phyloP scores from a whole-genome alignment of 306 rosid genomes.

The Casuarina glauca region DNA sequence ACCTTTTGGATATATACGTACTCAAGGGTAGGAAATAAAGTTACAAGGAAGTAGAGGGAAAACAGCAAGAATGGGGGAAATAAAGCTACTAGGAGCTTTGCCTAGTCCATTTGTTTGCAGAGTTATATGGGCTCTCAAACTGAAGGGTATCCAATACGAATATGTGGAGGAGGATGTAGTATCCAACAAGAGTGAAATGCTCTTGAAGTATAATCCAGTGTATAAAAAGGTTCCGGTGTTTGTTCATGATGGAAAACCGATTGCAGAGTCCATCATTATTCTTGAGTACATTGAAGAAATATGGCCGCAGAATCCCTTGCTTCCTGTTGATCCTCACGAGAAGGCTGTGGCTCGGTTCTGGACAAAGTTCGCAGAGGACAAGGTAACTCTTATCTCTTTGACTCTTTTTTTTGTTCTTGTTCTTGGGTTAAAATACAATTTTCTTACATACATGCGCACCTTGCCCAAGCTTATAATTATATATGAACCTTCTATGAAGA shows the following conservation, averaged over 20 bases:
- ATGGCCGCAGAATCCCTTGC: slow-evolving; percentile 36
- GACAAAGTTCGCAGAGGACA: slow-evolving; percentile 16
- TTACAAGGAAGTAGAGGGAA: background rate
- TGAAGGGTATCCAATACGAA: slow-evolving; percentile 45
- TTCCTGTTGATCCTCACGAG: slow-evolving; percentile 18
- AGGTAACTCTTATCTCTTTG: background rate
- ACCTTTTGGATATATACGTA: too few species aligned
- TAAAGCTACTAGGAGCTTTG: slow-evolving; percentile 51
- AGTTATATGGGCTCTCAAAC: slow-evolving; percentile 51
- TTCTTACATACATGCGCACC: too few species aligned
- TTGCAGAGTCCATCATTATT: background rate
- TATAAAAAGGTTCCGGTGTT: slow-evolving; percentile 9
- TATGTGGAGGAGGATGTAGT: background rate
- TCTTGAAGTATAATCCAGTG: too few species aligned
- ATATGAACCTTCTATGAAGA: too few species aligned
- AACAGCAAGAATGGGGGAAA: slow-evolving; percentile 36
- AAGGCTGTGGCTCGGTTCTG: slow-evolving; percentile 20
- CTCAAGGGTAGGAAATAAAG: too few species aligned
- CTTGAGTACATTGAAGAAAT: slow-evolving; percentile 36
- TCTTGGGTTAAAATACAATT: too few species aligned
- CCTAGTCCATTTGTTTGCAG: slow-evolving; percentile 39
- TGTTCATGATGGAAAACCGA: slow-evolving; percentile 2
- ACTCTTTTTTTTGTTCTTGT: too few species aligned
- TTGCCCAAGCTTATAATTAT: too few species aligned
- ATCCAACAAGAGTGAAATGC: too few species aligned